Percentiles rank a stretch among this genome's conserved stretches.
phyloP scores from a whole-genome alignment of 352 stramenopile genomes.

The Globisporangium canariense region DNA sequence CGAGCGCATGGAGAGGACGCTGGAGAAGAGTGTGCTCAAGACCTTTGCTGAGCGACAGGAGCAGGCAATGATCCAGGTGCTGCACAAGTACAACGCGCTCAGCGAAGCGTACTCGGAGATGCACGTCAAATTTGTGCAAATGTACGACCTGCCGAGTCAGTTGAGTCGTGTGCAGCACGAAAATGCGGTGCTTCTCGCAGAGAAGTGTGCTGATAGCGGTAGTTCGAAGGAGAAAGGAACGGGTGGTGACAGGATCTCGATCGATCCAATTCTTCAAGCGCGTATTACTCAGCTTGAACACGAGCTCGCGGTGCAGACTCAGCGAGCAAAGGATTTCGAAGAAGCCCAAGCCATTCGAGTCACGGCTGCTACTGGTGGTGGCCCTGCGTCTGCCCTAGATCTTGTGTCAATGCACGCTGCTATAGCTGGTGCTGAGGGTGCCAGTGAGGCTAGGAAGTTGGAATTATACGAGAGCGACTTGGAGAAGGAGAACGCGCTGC shows the following conservation, averaged over 20 bases:
- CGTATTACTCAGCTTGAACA: constrained; percentile 52
- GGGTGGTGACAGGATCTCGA: neutral
- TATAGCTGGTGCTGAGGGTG: neutral
- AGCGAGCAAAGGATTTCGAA: constrained; percentile 50
- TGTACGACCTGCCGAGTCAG: constrained; percentile 46
- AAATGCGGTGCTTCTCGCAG: constrained; percentile 43
- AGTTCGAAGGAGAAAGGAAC: neutral
- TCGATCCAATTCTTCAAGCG: constrained; percentile 24
- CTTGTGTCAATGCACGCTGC: constrained; percentile 1
- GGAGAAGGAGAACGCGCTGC: constrained; percentile 49
- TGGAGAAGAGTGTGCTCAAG: constrained; percentile 62
- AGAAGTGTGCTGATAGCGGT: constrained; percentile 18
- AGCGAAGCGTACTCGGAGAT: constrained; percentile 41
- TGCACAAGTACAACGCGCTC: constrained; percentile 39
- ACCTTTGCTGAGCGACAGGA: constrained; percentile 44
- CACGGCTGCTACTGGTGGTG: neutral
- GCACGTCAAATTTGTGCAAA: constrained; percentile 44
- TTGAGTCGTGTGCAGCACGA: constrained; percentile 45
- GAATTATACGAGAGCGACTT: constrained; percentile 27
- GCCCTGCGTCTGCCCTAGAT: constrained; percentile 6
- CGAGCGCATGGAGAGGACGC: constrained; percentile 50
- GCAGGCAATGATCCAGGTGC: constrained; percentile 23
- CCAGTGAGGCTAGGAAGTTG: neutral
- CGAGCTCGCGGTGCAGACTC: constrained; percentile 35
- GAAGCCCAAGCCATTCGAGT: constrained; percentile 12